Conservation (phyloP, 2,329 filamentous ascomycete genomes). For the Neobulgaria alba region DNA sequence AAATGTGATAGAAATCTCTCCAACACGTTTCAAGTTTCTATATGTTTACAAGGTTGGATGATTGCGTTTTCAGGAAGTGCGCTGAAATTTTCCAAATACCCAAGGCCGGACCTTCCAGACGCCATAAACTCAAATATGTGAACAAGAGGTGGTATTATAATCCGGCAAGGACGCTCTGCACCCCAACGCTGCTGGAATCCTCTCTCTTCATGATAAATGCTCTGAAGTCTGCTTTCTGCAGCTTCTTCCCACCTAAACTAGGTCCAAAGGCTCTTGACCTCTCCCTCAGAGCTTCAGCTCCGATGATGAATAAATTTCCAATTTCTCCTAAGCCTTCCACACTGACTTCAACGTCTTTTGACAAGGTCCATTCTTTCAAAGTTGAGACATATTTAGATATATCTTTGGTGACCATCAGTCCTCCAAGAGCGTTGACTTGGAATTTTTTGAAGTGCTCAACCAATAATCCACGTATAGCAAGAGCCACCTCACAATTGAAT, state of each 20-base stretch:
- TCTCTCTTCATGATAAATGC: slow-evolving; percentile 79
- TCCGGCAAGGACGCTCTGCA: slow-evolving; percentile 68
- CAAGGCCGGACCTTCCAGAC: neutral
- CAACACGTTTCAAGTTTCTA: too few relatives aligned
- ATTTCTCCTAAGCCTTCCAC: slow-evolving; percentile 89
- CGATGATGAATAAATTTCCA: slow-evolving; percentile 91
- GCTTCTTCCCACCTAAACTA: slow-evolving; percentile 40
- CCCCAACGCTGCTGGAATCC: slow-evolving; percentile 70
- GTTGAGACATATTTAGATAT: slow-evolving; percentile 88
- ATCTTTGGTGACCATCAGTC: slow-evolving; percentile 92
- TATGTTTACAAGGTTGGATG: too few relatives aligned
- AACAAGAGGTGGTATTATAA: slow-evolving; percentile 20
- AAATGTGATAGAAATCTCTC: too few relatives aligned
- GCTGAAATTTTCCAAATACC: too few relatives aligned
- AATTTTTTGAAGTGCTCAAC: slow-evolving; percentile 95
- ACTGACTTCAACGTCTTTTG: slow-evolving; percentile 56
- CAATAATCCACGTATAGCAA: slow-evolving; percentile 67
- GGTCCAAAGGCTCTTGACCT: slow-evolving; percentile 50
- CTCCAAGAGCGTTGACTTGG: slow-evolving; percentile 84
- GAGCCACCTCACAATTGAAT: slow-evolving; percentile 75
- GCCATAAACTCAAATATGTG: neutral
- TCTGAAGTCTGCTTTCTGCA: slow-evolving; percentile 64
- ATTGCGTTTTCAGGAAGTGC: too few relatives aligned
- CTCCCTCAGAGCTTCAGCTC: slow-evolving; percentile 67
- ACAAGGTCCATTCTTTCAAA: slow-evolving; percentile 71